Percentiles rank a stretch among this genome's conserved stretches.
Conservation (phyloP, 2,329 filamentous ascomycete genomes). For the Arthrobotrys iridis region DNA sequence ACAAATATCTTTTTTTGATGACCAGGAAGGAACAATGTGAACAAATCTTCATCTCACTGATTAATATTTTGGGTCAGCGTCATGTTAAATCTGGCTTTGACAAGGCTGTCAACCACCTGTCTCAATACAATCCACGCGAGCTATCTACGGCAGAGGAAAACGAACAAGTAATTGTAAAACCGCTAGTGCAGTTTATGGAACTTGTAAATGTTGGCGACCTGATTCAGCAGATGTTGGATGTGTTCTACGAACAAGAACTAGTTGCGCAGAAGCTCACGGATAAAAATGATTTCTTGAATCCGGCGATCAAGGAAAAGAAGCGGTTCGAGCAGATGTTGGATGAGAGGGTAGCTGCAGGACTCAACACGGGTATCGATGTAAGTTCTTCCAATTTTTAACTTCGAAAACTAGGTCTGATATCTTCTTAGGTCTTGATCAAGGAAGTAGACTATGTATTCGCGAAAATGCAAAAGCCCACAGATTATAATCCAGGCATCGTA, state of each 20-base stretch:
- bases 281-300: constrained; percentile 92
- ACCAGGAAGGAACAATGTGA: constrained; percentile 76
- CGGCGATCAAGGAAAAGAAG: constrained; percentile 93
- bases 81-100: constrained; percentile 95
- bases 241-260: constrained; percentile 97
- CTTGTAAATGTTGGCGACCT: constrained; percentile 97
- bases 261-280: constrained; percentile 83
- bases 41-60: constrained; percentile 82
- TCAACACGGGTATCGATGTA: constrained; percentile 98
- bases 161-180: constrained; percentile 73
- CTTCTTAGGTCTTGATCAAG: constrained; percentile 74
- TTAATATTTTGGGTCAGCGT: constrained; percentile 83
- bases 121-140: constrained; percentile 88
- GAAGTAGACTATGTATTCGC: constrained; percentile 96
- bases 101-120: constrained; percentile 88
- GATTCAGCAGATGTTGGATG: constrained; percentile 98
- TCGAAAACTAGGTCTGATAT: background rate
- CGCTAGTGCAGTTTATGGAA: constrained; percentile 93
- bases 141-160: constrained; percentile 75
- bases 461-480: constrained; percentile 83
- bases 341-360: constrained; percentile 90
- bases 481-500: constrained; percentile 79
- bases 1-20: background rate
- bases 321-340: constrained; percentile 99
- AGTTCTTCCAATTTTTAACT: background rate